Conservation (phyloP, 441 rosid genomes). For the Syzygium malaccense region DNA sequence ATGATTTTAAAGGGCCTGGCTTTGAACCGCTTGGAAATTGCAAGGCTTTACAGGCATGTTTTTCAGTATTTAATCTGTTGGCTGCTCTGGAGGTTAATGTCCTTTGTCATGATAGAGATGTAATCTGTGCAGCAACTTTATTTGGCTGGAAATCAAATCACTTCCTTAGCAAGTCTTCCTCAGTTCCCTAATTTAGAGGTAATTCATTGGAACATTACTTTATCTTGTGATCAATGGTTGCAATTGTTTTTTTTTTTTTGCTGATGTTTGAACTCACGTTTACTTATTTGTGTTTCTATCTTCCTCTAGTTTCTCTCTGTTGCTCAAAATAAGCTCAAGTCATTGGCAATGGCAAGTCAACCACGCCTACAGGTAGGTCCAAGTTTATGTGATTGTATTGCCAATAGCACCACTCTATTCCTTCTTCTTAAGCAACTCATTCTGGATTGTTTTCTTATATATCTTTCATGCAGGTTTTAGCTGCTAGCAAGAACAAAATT, state of each 20-base stretch:
- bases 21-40: conserved; percentile 97
- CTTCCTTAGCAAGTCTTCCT: conserved; percentile 94
- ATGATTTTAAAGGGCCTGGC: conserved; percentile 98
- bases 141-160: conserved; percentile 98
- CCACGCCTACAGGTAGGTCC: conserved; percentile 90
- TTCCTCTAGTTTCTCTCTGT: conserved; percentile 84
- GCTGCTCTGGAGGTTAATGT: conserved; percentile 1
- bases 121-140: conserved; percentile 76
- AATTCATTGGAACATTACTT: conserved; percentile 9
- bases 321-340: conserved; percentile 95
- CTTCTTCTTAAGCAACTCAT: neutral
- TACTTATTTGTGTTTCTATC: neutral
- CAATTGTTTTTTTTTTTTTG: neutral
- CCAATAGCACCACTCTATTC: neutral
- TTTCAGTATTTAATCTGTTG: conserved; percentile 9
- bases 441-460: neutral
- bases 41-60: conserved; percentile 81
- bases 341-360: conserved; percentile 98
- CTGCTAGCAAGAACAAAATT: conserved; percentile 97
- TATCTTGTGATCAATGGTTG: neutral
- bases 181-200: conserved; percentile 98
- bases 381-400: conserved; percentile 2
- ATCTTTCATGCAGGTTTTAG: conserved; percentile 59
- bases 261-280: neutral
- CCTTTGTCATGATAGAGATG: conserved; percentile 17